A percentile compares a stretch with the other conserved stretches of the same genome.
Conservation (phyloP, 176 grass and related monocot genomes). For the Cymbopogon citratus region DNA sequence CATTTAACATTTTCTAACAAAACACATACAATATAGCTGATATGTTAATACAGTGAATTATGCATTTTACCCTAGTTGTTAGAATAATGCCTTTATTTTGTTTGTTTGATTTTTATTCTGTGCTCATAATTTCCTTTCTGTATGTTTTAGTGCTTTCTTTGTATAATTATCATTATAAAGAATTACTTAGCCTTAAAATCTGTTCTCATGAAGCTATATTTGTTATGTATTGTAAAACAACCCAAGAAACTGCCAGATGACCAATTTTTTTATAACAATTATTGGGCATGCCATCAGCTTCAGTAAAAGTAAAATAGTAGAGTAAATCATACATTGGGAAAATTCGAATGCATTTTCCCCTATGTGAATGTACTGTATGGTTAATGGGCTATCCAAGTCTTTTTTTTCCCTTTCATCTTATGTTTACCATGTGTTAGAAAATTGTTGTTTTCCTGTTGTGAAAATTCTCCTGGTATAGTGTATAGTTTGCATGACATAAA, state of each 20-base stretch:
- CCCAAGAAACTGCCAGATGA: not conserved
- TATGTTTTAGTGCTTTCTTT: not conserved
- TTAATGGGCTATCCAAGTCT: not conserved
- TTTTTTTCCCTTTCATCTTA: not conserved
- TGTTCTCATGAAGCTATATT: not conserved
- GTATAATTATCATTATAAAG: not conserved
- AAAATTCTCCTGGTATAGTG: not conserved
- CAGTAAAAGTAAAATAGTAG: not conserved
- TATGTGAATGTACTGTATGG: not conserved
- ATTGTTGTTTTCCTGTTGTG: not conserved
- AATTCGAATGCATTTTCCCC: not conserved
- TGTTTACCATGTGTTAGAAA: not conserved
- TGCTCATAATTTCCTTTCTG: not conserved
- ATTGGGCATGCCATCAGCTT: not conserved
- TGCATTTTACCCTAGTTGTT: not conserved
- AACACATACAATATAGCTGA: not conserved
- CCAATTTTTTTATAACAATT: not conserved
- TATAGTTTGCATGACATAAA: not conserved
- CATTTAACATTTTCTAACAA: not conserved
- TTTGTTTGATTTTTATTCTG: not conserved
- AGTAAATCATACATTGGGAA: not conserved
- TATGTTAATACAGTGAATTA: not conserved
- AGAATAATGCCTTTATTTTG: not conserved
- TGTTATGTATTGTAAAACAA: not conserved
- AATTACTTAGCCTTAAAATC: not conserved